phyloP scores from a whole-genome alignment of 306 rosid genomes.

The Gleditsia sinensis region DNA sequence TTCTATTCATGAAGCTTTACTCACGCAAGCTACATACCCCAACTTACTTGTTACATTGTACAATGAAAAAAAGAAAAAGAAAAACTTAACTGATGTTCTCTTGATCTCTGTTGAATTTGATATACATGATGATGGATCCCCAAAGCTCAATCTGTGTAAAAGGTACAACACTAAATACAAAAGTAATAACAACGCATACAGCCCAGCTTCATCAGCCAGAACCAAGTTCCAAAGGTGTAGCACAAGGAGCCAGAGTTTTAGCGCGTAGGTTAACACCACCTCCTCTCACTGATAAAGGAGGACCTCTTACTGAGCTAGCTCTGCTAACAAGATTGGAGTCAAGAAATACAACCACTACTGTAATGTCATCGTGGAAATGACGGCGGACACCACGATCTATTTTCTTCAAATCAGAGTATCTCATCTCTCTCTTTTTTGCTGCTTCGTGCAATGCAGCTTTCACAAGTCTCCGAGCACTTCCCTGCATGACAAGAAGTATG shows the following conservation, averaged over 20 bases:
- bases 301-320: slow-evolving; percentile 49
- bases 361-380: slow-evolving; percentile 73
- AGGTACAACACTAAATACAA: slow-evolving; percentile 34
- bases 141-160: slow-evolving; percentile 32
- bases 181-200: slow-evolving; percentile 28
- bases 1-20: not conserved
- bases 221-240: slow-evolving; percentile 41
- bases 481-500: slow-evolving; percentile 40
- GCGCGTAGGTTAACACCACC: slow-evolving; percentile 45
- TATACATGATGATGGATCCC: slow-evolving; percentile 29
- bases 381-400: slow-evolving; percentile 74
- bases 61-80: not conserved
- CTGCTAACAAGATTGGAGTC: slow-evolving; percentile 60
- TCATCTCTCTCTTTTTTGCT: slow-evolving; percentile 74
- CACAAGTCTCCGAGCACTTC: slow-evolving; percentile 65
- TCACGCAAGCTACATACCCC: slow-evolving; percentile 31
- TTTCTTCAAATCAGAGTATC: slow-evolving; percentile 68
- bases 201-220: slow-evolving; percentile 36
- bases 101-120: slow-evolving; percentile 33
- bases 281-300: slow-evolving; percentile 54
- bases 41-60: slow-evolving; percentile 48
- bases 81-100: slow-evolving; percentile 29
- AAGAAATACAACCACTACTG: slow-evolving; percentile 57
- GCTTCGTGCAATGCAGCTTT: slow-evolving; percentile 66
- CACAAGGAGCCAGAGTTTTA: slow-evolving; percentile 49